These are phyloP conservation scores for Blastobotrys apis DNA, from an alignment of 1,139 yeast genomes.

Conservation along the genomic window DNA sequence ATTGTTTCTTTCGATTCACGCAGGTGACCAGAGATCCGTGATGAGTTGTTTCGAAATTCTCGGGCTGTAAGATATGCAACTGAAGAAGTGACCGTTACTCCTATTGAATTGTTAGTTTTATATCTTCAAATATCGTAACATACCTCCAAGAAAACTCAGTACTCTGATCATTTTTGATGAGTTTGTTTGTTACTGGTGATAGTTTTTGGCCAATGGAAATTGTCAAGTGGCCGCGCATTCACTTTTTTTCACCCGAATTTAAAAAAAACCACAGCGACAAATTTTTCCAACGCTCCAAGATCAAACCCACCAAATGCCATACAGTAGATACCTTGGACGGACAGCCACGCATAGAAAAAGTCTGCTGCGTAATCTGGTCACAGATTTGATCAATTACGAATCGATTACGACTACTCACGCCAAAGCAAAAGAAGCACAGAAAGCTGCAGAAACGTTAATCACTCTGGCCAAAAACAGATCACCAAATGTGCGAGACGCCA, in stretches of 20 bases:
- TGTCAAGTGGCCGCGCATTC: no score
- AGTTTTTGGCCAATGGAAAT: background rate
- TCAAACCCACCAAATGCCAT: constrained; percentile 19
- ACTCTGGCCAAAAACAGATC: constrained; percentile 43
- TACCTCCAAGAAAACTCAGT: constrained; percentile 62
- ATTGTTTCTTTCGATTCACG: constrained; percentile 47
- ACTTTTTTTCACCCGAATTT: no score
- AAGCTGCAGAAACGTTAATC: constrained; percentile 52
- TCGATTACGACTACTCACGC: constrained; percentile 66
- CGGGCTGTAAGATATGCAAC: constrained; percentile 61
- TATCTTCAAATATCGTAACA: constrained; percentile 17
- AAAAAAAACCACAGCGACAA: no score
- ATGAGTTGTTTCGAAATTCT: constrained; percentile 50
- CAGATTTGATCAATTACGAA: constrained; percentile 65
- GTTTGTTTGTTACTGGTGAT: background rate
- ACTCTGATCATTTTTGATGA: constrained; percentile 51
- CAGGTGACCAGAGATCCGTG: constrained; percentile 47
- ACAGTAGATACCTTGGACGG: constrained; percentile 31
- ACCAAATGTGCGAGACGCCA: constrained; percentile 26
- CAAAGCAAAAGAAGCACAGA: constrained; percentile 63
- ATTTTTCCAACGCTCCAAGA: background rate
- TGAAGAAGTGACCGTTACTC: constrained; percentile 62
- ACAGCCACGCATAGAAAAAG: constrained; percentile 50
- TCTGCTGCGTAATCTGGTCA: constrained; percentile 56
- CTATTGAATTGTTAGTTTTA: constrained; percentile 30